phyloP scores from a whole-genome alignment of 2,329 filamentous ascomycete species.

The Xylaria polymorpha region DNA sequence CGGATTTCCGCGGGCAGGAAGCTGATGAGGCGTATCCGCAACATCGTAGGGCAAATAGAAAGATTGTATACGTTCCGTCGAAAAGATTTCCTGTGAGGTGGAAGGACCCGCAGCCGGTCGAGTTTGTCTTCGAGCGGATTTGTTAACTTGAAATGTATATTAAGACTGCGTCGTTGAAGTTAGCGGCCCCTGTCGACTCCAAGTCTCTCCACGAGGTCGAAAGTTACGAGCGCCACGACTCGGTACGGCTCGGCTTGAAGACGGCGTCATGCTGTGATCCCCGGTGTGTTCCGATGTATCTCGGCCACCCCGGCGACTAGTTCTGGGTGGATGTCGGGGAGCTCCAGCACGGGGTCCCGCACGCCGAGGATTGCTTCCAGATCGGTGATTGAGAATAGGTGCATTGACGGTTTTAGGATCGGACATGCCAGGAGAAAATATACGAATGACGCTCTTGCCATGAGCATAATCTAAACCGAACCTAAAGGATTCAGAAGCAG shows the following conservation, averaged over 20 bases:
- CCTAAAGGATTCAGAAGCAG: conserved; percentile 57
- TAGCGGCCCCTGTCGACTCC: conserved; percentile 39
- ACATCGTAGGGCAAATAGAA: conserved; percentile 6
- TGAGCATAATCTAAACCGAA: conserved; percentile 55
- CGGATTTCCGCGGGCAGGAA: conserved; percentile 29
- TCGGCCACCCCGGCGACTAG: conserved; percentile 40
- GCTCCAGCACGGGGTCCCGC: conserved; percentile 31
- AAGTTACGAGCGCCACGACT: conserved; percentile 41
- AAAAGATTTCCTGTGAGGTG: conserved; percentile 12
- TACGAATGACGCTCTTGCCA: conserved; percentile 57
- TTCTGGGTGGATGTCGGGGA: conserved; percentile 35
- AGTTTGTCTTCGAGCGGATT: conserved; percentile 7
- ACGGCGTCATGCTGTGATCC: conserved; percentile 30
- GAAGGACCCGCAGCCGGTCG: conserved; percentile 17
- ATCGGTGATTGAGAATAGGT: conserved; percentile 37
- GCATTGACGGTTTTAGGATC: conserved; percentile 52
- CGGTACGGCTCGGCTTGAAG: conserved; percentile 36
- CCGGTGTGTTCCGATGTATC: conserved; percentile 30
- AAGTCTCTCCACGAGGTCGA: conserved; percentile 43
- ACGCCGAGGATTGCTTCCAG: conserved; percentile 42
- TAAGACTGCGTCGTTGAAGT: conserved; percentile 34
- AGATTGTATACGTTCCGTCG: conserved; percentile 23
- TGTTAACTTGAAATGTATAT: conserved; percentile 20
- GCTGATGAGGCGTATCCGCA: conserved; percentile 15
- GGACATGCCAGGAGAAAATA: conserved; percentile 57